Base-by-base conservation (phyloP, 208 protist genomes). In the Vickermania ingenoplastis region DNA sequence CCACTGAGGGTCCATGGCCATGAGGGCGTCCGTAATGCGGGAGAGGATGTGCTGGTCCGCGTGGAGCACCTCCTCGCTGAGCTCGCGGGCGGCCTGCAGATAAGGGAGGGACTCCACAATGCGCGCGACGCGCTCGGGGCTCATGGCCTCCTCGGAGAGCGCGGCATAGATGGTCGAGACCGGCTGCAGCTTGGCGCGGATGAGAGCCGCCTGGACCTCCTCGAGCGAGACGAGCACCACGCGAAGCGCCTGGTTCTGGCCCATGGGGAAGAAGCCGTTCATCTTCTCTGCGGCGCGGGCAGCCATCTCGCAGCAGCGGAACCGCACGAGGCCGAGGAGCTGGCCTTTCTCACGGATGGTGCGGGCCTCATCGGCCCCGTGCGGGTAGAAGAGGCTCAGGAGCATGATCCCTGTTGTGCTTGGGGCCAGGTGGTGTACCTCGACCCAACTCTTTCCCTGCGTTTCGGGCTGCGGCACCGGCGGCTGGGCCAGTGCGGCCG, bases 351-450 rank as follows among this genome's bases (percentile, higher is more conserved):
- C 73, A 51, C 60, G 71, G 4, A 74, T 51, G 14, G 71, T 72
- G 66, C 90, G 86, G 21, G 83, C 83, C 50, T 94, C 83, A 58
- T 94, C 83, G 25, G 71, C 87, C 22, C 87, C 80, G 62, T 89
- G 86, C 1, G 80, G 81, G 67, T 91, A 91, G 59, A 94, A 94
- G 67, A 94, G 77, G 27, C 71, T 71, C 67, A 80, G 75, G 21
- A 94, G 65, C 31, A 73, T 62, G 27, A 53, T 63, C 22, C 76
- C 77, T 1, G 74, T 86, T 21, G 79, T 90, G 53, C 30, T 69
- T 26, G 57, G 24, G 31, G 83, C 77, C 30, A 91, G 71, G 26
- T 85, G 61, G 25, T 63, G 58, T 28, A 91, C 83, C 30, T 73
- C 72, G 22, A 91, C 64, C 83, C 87, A 94, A 59, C 75, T 53